Base-by-base conservation (phyloP, 176 grass and related monocot species). In the Triticum urartu region DNA sequence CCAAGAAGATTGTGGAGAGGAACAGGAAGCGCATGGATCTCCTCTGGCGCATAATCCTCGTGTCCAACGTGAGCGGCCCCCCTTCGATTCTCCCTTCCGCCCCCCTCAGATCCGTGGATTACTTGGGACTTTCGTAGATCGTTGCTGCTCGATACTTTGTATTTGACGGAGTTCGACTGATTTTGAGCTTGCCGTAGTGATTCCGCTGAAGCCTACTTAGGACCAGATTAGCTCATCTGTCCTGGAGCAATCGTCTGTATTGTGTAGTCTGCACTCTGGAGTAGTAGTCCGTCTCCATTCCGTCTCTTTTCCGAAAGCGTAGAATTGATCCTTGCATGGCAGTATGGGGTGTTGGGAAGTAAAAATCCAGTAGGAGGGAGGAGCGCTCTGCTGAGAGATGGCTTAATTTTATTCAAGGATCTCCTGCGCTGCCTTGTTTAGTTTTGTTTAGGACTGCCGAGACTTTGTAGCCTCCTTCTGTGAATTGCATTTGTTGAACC, bases 1-100 rank as follows among this genome's bases (percentile, higher is more conserved):
- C 92, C 26, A 95, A 98, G 90, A 95, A 95, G 94, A 80, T 91
- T 17, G 94, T 87, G 90, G 96, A 95, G 75, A 92, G 89, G 92
- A 98, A 98, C 84, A 98, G 76, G 90, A 94, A 88, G 88, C 93
- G 87, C 43, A 87, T 98, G 87, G 70, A 86, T 4, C 88, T 92
- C n/a, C 90, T 95, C 79, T 83, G 91, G 75, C 94, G 90, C 75
- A 43, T 95, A 82, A 98, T 98, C 82, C 71, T 95, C 39, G 77
- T 77, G 65, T 94, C 90, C 83, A 98, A 98, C 84, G 96, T 95
- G 71, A 72, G 84, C 18, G 68, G 1, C 8, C 15, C 40, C 40
- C 58, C 65, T 70, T 42, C 32, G 24, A 48, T 78, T 68, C 32
- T 36, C 32, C 67, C 4, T 52, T 36, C 45, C 10, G 24, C 10